These are phyloP conservation scores for Gentiana dahurica DNA, from an alignment of 257 asterid genomes.

Conservation along the genomic window DNA sequence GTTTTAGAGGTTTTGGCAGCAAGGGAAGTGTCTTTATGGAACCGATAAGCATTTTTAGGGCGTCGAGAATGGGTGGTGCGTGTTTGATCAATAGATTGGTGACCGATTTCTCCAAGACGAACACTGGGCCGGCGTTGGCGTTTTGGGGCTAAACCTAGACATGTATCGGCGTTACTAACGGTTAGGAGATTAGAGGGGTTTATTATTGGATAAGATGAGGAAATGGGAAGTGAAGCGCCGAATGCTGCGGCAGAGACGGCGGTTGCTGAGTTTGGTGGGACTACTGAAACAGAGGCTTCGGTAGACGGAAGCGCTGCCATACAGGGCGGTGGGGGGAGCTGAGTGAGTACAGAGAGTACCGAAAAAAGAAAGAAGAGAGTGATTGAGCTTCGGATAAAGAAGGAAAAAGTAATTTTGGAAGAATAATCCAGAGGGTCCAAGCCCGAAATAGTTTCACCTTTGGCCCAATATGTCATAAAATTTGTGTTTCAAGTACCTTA, in stretches of 20 bases:
- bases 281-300: conserved; percentile 35
- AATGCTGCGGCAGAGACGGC: conserved; percentile 12
- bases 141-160: conserved; percentile 52
- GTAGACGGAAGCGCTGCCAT: conserved; percentile 66
- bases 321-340: conserved; percentile 6
- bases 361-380: conserved; percentile 1
- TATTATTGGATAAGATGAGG: conserved; percentile 35
- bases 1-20: conserved; percentile 76
- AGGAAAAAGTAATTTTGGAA: neutral
- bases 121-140: conserved; percentile 99
- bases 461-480: neutral
- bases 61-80: conserved; percentile 37
- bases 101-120: conserved; percentile 95
- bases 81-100: conserved; percentile 46
- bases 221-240: conserved; percentile 15
- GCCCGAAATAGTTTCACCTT: neutral
- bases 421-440: neutral
- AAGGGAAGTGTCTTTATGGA: conserved; percentile 64
- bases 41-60: conserved; percentile 50
- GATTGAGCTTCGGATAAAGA: neutral
- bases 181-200: conserved; percentile 19
- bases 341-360: conserved; percentile 14
- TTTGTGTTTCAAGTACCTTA: neutral
- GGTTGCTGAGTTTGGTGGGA: conserved; percentile 21
- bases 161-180: conserved; percentile 7